Evolutionary conservation across 805 yeast genomes (phyloP), one percentile per base, ranked within the genome.

Genomic region (Wickerhamomyces queroliae): DNA sequence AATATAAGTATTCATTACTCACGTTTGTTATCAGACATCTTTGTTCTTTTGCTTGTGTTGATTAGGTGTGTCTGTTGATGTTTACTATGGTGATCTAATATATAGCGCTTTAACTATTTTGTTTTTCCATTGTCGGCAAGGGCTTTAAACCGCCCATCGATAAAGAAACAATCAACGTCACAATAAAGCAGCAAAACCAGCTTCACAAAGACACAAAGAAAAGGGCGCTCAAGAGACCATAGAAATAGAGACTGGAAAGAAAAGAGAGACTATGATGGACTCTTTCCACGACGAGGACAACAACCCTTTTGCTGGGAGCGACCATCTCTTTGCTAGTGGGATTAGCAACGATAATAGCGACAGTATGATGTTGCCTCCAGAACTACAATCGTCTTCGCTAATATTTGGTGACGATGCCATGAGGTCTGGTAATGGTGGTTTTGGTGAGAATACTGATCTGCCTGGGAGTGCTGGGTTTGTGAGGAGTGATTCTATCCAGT

Each of bases 241-340:
- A n/a, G n/a, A n/a, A n/a, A n/a, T n/a, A n/a, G n/a, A n/a, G n/a
- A n/a, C n/a, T n/a, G n/a, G n/a, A n/a, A n/a, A n/a, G n/a, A 19
- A 32, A 5, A 22, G 36, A 20, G 19, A 32, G 20, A n/a, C 11
- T 5, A 9, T 19, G 10, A 41, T 36, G 43, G 42, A 40, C 31
- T 39, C 38, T 17, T 37, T 35, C 38, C 41, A 48, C 27, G 59
- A 55, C 28, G 64, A 59, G 43, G 63, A 59, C 42, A 59, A 59
- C 49, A 59, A 59, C 42, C 64, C 64, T 3, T 59, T 59, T 28
- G 48, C 60, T 1, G 62, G 62, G 3, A 45, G 50, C 16, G 46
- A 47, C 16, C 59, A 54, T 17, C 35, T 54, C 23, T 54, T 49
- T 33, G 53, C 59, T 10, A 43, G 55, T 21, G 58, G 52, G 7